phyloP scores from a whole-genome alignment of 176 grass and related monocot species.

The Hyparrhenia diplandra region DNA sequence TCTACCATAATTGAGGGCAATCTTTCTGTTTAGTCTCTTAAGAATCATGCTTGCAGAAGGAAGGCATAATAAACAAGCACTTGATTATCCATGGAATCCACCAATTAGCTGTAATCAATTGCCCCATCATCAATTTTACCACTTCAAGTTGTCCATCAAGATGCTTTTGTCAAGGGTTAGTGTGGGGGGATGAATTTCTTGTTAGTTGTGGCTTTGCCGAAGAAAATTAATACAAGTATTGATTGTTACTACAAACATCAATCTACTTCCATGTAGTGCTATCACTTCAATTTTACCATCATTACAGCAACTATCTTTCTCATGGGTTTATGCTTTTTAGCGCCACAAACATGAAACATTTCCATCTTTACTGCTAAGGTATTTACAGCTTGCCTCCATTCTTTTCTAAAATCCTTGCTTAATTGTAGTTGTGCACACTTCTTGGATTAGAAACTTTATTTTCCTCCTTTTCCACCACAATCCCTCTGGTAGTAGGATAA shows the following conservation, averaged over 20 bases:
- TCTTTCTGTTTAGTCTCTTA: slow-evolving; percentile 10
- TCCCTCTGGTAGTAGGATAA: neutral
- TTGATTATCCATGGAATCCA: neutral
- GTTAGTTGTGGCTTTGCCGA: neutral
- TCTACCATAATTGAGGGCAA: neutral
- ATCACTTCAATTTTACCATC: neutral
- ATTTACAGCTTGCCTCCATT: neutral
- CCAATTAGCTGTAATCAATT: neutral
- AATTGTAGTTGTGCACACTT: neutral
- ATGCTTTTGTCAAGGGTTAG: neutral
- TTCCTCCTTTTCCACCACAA: neutral
- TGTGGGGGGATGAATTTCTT: neutral
- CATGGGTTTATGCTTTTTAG: neutral
- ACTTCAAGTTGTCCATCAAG: neutral
- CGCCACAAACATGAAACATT: neutral
- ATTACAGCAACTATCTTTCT: neutral
- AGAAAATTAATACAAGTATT: neutral
- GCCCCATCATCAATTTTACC: neutral
- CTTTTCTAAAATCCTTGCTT: neutral
- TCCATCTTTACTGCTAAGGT: neutral
- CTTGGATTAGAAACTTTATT: neutral
- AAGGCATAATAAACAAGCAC: neutral
- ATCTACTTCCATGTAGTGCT: neutral
- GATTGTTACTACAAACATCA: neutral
- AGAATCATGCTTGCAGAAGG: neutral